Conservation (phyloP, 108 stramenopile species). For the Cyclotella choctawhatcheeana region DNA sequence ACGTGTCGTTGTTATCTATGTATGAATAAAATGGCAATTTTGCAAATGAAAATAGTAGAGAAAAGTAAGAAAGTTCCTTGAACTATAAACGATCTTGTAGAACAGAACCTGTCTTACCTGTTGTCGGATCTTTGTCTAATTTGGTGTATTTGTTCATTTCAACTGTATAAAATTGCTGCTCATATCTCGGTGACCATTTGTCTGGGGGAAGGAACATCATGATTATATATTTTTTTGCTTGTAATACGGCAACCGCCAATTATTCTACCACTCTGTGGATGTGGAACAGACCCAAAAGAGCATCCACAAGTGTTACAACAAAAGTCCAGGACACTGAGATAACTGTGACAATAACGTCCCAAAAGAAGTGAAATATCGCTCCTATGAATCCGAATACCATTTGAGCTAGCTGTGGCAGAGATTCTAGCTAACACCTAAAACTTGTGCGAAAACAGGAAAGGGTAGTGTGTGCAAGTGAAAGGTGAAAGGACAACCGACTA, state of each 20-base stretch:
- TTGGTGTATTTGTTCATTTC: conserved; percentile 17
- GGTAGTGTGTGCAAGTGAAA: too few species aligned
- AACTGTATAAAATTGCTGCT: conserved; percentile 41
- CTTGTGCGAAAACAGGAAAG: too few species aligned
- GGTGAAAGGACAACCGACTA: too few species aligned
- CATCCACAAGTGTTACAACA: background rate
- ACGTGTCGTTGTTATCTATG: conserved; percentile 10
- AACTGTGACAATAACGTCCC: background rate
- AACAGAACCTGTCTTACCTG: conserved; percentile 6
- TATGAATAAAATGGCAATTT: too few species aligned
- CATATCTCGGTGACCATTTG: conserved; percentile 44
- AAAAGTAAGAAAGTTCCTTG: too few species aligned
- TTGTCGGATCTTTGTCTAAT: conserved; percentile 7
- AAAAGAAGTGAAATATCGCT: background rate
- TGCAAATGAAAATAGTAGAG: too few species aligned
- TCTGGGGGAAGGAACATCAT: conserved; percentile 46
- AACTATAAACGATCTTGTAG: too few species aligned
- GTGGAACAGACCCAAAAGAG: background rate
- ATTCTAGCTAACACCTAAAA: too few species aligned
- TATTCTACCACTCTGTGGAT: too few species aligned
- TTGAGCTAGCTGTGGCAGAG: too few species aligned
- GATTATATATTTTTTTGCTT: background rate
- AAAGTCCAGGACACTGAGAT: background rate
- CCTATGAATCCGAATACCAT: too few species aligned
- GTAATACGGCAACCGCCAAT: too few species aligned